Percentiles rank a stretch among this genome's conserved stretches.
Evolutionary conservation across 768 basidiomycete species (phyloP).

Genomic region (Mycena capillaripes): DNA sequence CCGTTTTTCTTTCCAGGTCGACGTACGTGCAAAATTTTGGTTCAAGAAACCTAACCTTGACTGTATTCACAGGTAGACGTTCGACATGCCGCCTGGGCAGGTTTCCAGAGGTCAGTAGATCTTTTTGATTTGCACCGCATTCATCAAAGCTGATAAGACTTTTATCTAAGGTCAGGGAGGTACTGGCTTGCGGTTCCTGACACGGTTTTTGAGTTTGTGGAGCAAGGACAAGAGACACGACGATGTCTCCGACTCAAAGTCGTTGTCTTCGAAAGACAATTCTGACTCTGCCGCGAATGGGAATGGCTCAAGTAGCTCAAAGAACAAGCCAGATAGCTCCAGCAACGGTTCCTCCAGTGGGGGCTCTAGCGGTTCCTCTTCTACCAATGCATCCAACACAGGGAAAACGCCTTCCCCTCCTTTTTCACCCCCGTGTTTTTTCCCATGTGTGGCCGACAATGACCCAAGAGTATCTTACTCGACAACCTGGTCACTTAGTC

Average conservation of each 20-base stretch:
- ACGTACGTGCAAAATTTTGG: slow-evolving; percentile 18
- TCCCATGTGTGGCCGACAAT: slow-evolving; percentile 47
- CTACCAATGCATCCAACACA: not conserved
- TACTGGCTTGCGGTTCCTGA: slow-evolving; percentile 18
- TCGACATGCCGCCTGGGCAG: slow-evolving; percentile 35
- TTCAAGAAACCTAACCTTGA: not conserved
- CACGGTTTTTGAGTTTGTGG: not conserved
- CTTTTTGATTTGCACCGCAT: not conserved
- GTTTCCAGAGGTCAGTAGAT: slow-evolving; percentile 34
- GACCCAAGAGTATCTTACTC: slow-evolving; percentile 52
- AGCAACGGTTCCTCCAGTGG: not conserved
- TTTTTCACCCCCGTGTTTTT: not conserved
- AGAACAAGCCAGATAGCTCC: not conserved
- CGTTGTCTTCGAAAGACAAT: not conserved
- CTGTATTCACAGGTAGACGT: slow-evolving; percentile 17
- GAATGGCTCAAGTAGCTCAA: not conserved
- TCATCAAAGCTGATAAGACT: not conserved
- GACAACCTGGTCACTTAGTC: slow-evolving; percentile 52
- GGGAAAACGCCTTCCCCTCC: not conserved
- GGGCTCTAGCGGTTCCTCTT: not conserved
- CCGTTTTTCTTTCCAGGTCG: slow-evolving; percentile 28
- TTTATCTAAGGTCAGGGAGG: slow-evolving; percentile 2
- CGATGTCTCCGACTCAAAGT: too few species aligned
- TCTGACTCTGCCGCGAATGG: not conserved
- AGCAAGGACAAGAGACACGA: not conserved